Conservation (phyloP, 495 filamentous ascomycete species). For the Astrothelium subdiscretum region DNA sequence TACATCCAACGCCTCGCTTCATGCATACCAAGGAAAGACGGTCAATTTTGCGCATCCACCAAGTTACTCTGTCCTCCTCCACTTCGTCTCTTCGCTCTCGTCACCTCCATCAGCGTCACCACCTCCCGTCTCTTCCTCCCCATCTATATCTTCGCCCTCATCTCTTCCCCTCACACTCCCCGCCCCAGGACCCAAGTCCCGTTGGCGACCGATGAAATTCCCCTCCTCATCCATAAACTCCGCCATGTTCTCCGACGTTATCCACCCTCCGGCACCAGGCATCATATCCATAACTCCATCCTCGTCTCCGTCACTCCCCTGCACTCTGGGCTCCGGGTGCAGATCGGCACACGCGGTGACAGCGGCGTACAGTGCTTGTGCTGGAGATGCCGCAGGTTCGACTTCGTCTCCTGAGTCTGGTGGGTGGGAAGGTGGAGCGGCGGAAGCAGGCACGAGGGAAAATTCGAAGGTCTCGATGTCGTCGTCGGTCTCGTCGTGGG, state of each 20-base stretch:
- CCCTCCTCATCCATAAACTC: conserved; percentile 62
- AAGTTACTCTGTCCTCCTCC: conserved; percentile 48
- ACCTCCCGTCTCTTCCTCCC: conserved; percentile 19
- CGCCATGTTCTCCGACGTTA: conserved; percentile 88
- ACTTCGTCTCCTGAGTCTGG: background rate
- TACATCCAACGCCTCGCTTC: conserved; percentile 28
- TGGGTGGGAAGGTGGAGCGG: conserved; percentile 6
- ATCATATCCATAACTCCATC: conserved; percentile 45
- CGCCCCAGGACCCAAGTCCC: conserved; percentile 43
- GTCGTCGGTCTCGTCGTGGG: conserved; percentile 21
- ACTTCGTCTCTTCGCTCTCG: conserved; percentile 44
- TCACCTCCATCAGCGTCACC: conserved; percentile 20
- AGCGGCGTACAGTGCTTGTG: conserved; percentile 57
- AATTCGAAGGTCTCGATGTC: conserved; percentile 59
- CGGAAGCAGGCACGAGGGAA: conserved; percentile 52
- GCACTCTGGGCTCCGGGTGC: conserved; percentile 64
- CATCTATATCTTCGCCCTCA: conserved; percentile 25
- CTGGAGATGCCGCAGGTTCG: conserved; percentile 21
- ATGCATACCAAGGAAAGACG: conserved; percentile 23
- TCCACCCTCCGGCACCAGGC: conserved; percentile 85
- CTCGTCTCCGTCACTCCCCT: conserved; percentile 41
- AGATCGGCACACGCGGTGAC: conserved; percentile 80
- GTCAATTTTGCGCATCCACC: conserved; percentile 1
- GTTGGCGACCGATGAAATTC: conserved; percentile 37
- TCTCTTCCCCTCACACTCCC: conserved; percentile 43